Percentiles rank a stretch among this genome's conserved stretches.
These are phyloP conservation scores for Magnusiomyces magnusii DNA, from an alignment of 1,139 yeast genomes.

Conservation along the genomic window DNA sequence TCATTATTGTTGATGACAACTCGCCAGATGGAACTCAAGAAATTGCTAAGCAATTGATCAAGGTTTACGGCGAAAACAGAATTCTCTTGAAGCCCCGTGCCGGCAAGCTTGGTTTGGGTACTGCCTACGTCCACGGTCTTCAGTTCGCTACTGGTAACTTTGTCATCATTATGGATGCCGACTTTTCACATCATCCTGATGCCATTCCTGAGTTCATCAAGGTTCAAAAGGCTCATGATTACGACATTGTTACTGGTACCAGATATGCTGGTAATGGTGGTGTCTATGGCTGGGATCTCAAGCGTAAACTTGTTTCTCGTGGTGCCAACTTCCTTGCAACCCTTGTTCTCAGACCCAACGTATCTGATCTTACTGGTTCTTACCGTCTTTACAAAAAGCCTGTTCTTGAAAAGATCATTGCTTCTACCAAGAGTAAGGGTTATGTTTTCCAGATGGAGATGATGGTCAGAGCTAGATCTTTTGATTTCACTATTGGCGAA, in stretches of 20 bases:
- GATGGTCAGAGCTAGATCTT: conserved; percentile 74
- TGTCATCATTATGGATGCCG: conserved; percentile 82
- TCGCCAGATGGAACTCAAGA: conserved; percentile 83
- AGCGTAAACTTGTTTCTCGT: conserved; percentile 69
- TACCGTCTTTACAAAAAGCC: conserved; percentile 70
- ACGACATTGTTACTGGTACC: conserved; percentile 79
- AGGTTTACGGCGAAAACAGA: conserved; percentile 55
- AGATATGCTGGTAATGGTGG: conserved; percentile 80
- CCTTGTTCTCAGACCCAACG: conserved; percentile 62
- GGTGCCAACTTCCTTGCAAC: conserved; percentile 79
- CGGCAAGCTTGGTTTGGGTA: conserved; percentile 74
- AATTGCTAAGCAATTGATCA: conserved; percentile 57
- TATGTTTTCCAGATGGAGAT: conserved; percentile 87
- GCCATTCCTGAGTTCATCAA: conserved; percentile 71
- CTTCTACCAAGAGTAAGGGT: conserved; percentile 67
- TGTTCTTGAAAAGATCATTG: conserved; percentile 58
- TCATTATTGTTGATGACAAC: conserved; percentile 69
- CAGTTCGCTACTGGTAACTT: conserved; percentile 66
- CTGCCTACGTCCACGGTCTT: conserved; percentile 76
- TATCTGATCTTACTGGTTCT: conserved; percentile 72
- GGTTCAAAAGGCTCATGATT: conserved; percentile 56
- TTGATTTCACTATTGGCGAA: conserved; percentile 67
- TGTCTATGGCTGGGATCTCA: conserved; percentile 79
- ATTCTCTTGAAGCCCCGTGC: conserved; percentile 66
- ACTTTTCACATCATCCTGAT: conserved; percentile 71